Conservation (phyloP, 768 basidiomycete genomes). For the Crassisporium funariophilum region DNA sequence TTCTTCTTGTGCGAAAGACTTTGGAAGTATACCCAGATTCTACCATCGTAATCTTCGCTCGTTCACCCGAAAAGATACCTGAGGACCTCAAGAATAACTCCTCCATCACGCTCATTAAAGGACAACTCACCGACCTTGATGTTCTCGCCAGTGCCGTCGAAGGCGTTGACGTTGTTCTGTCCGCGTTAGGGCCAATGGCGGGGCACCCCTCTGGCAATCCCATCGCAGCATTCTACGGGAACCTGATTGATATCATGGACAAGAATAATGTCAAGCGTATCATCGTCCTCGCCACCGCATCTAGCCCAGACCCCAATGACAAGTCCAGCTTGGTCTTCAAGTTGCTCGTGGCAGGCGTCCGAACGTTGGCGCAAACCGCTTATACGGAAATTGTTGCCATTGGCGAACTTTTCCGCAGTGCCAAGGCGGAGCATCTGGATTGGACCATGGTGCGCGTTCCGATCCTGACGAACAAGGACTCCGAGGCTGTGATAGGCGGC, state of each 20-base stretch:
- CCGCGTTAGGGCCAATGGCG: conserved; percentile 60
- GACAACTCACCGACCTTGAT: conserved; percentile 54
- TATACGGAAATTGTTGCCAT: conserved; percentile 71
- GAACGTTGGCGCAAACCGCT: conserved; percentile 50
- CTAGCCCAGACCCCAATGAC: conserved; percentile 63
- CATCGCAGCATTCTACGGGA: conserved; percentile 59
- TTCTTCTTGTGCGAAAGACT: conserved; percentile 56
- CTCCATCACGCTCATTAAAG: conserved; percentile 51
- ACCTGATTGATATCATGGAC: conserved; percentile 59
- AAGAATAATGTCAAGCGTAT: conserved; percentile 54
- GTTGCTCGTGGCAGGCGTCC: conserved; percentile 42
- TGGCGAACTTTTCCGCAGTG: conserved; percentile 56
- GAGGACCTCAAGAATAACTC: conserved; percentile 47
- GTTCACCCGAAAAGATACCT: conserved; percentile 65
- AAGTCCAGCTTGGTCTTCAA: conserved; percentile 50
- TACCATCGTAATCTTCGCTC: conserved; percentile 61
- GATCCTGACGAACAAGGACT: conserved; percentile 51
- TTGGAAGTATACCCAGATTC: conserved; percentile 41
- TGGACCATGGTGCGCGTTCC: conserved; percentile 78
- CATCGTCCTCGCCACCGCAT: conserved; percentile 67
- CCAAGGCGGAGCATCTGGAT: conserved; percentile 49
- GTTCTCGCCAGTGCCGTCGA: conserved; percentile 53
- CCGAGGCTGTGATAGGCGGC: conserved; percentile 54
- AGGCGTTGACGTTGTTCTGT: conserved; percentile 63
- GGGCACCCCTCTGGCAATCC: conserved; percentile 54